These are phyloP conservation scores for Priceomyces fermenticarens DNA, from an alignment of 805 yeast genomes.

Conservation along the genomic window DNA sequence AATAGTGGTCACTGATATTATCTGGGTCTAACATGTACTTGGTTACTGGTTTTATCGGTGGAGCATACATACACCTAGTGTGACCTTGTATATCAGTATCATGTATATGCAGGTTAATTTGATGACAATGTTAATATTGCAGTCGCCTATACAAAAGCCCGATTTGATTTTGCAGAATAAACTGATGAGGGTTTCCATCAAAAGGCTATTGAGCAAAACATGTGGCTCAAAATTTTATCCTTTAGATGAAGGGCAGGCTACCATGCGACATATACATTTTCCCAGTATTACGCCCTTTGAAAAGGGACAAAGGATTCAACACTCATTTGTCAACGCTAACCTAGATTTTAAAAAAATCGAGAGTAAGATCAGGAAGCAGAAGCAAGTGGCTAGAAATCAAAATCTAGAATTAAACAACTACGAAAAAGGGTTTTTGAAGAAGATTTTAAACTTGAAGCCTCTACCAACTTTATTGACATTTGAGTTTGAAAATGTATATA, in stretches of 20 bases:
- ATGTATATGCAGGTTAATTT: too few species aligned
- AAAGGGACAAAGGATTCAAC: slow-evolving; percentile 56
- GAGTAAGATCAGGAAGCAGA: slow-evolving; percentile 43
- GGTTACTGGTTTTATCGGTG: too few species aligned
- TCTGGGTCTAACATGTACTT: too few species aligned
- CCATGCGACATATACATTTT: slow-evolving; percentile 40
- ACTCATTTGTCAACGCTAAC: slow-evolving; percentile 52
- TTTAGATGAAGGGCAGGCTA: slow-evolving; percentile 28
- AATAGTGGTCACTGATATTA: too few species aligned
- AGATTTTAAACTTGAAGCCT: slow-evolving; percentile 43
- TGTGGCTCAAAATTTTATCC: slow-evolving; percentile 28
- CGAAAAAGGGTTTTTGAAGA: slow-evolving; percentile 44
- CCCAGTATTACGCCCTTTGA: slow-evolving; percentile 38
- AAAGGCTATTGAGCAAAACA: slow-evolving; percentile 9
- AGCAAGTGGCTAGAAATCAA: slow-evolving; percentile 35
- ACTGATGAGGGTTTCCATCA: slow-evolving; percentile 4
- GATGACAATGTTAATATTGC: too few species aligned
- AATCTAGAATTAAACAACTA: slow-evolving; percentile 43
- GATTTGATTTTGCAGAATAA: not conserved
- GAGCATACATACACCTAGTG: too few species aligned
- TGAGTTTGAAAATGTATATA: slow-evolving; percentile 82
- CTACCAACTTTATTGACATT: slow-evolving; percentile 73
- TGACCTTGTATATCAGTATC: too few species aligned
- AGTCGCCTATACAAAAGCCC: too few species aligned
- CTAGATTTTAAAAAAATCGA: slow-evolving; percentile 55